Evolutionary conservation across 2,329 filamentous ascomycete genomes (phyloP).

Genomic region (Fusarium nanum): DNA sequence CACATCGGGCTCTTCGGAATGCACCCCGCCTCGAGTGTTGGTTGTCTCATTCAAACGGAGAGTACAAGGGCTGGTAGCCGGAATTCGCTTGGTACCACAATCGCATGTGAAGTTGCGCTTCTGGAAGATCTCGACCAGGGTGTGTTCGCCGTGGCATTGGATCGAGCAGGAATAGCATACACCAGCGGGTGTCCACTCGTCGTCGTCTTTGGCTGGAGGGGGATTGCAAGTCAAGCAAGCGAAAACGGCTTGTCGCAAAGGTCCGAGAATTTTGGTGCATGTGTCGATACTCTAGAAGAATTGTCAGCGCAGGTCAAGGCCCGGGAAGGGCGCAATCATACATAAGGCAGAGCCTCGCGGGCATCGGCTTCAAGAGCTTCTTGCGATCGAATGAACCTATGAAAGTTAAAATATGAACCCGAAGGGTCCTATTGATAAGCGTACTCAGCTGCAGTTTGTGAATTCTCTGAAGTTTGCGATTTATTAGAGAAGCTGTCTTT

Average conservation of each 20-base stretch:
- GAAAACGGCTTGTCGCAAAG: slow-evolving; percentile 88
- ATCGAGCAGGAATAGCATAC: slow-evolving; percentile 98
- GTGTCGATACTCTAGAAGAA: slow-evolving; percentile 82
- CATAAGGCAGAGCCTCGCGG: slow-evolving; percentile 92
- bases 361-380: slow-evolving; percentile 94
- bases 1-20: slow-evolving; percentile 76
- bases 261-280: slow-evolving; percentile 90
- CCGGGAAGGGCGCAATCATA: slow-evolving; percentile 57
- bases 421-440: slow-evolving; percentile 1
- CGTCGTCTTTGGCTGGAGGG: slow-evolving; percentile 70
- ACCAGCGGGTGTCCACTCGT: slow-evolving; percentile 71
- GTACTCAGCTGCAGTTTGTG: slow-evolving; percentile 79
- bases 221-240: slow-evolving; percentile 95
- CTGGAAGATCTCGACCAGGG: slow-evolving; percentile 92
- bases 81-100: slow-evolving; percentile 87
- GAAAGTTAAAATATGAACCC: background rate
- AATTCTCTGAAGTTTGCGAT: slow-evolving; percentile 68
- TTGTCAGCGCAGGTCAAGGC: slow-evolving; percentile 36
- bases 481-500: slow-evolving; percentile 70
- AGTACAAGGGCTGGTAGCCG: slow-evolving; percentile 76
- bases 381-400: slow-evolving; percentile 87
- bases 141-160: slow-evolving; percentile 95
- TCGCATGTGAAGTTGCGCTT: slow-evolving; percentile 98
- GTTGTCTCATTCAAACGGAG: slow-evolving; percentile 79
- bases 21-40: slow-evolving; percentile 80